Base-by-base conservation (phyloP, 2,329 filamentous ascomycete species). In the Mycogone perniciosa region DNA sequence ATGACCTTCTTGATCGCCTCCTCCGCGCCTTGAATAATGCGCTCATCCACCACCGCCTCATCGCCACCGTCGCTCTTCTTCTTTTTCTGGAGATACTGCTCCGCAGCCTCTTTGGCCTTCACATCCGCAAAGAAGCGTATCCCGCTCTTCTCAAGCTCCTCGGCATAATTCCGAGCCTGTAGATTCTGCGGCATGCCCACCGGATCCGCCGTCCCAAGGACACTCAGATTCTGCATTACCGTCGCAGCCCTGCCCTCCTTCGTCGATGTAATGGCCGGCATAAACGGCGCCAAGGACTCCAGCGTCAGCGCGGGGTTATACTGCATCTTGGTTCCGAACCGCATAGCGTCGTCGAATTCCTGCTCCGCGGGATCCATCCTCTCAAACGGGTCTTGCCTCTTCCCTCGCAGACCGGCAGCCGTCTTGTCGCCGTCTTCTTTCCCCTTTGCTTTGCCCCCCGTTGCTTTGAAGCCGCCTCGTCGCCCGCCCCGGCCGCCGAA, bases 221-320 rank as follows among this genome's bases (percentile, higher is more conserved):
- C 57, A 42, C 64, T 65, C 45, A 73, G 63, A 47, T 62, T 70
- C 52, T 65, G 59, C 51, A 72, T 52, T 34, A 71, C 64, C 11
- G 64, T 59, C 6, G 68, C 66, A 39, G 57, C 55, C 11, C 62
- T 62, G 44, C 67, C 61, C 26, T 61, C 55, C 5, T 56, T 34
- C 11, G 59, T 59, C 30, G 61, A 59, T 34, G 67, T 61, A 29
- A 59, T 54, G 13, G 57, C 57, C 9, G 68, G 68, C 46, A 64
- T 59, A 49, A 64, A 65, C 38, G 57, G 56, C 47, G 59, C 54
- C 10, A 71, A 58, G 2, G 60, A 55, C 7, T 67, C 64, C 31
- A 62, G 54, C 6, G 68, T 65, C 46, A 73, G 52, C 11, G 60
- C 58, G 4, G 70, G 70, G n/a, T 46, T 52, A 57, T 64, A 73